Evolutionary conservation across 1,284 basidiomycete species (phyloP), one percentile per base, ranked within the genome.

Genomic region (Agroathelia rolfsii): DNA sequence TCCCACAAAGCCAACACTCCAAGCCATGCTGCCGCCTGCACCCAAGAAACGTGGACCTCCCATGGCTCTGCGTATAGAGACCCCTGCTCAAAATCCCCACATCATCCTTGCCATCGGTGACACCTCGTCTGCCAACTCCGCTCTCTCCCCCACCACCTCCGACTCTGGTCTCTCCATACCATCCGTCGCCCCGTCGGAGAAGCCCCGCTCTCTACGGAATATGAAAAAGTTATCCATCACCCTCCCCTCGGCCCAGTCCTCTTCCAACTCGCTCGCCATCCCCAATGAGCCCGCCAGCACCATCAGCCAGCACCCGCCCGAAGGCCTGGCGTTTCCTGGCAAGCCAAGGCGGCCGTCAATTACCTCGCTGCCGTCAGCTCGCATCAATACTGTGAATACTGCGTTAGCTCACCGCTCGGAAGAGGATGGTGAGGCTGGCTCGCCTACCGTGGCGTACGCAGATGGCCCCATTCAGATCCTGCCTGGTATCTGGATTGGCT

Each of bases 401-500:
- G 55, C 72, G 15, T 56, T 75, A 30, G 50, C 69, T 23, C 68
- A 72, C 44, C 69, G 79, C 43, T 76, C 66, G 46, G 77, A 79
- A 32, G 81, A 86, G 49, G 79, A 77, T 35, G 57, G 46, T 16
- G 51, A 37, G 56, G 56, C n/a, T 32, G 56, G 53, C 16, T 66
- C 67, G 3, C 66, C 72, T 7, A 59, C 72, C 12, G 59, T 69
- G 4, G 84, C 90, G 2, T 97, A 97, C 53, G 58, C 68, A 5
- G 69, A 85, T 46, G 93, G 94, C 1, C 94, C 93, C 14, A 64
- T 87, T 24, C 82, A 96, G 56, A 69, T 97, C 43, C 64, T 96
- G 19, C 92, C 92, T 1, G 80, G 83, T 26, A 69, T 97, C 34
- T 97, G 81, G 75, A 71, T 97, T 6, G 94, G 93, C 36, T 88